A percentile compares a stretch with the other conserved stretches of the same genome.
Conservation (phyloP, 2,329 filamentous ascomycete genomes). For the Nemania sp. region DNA sequence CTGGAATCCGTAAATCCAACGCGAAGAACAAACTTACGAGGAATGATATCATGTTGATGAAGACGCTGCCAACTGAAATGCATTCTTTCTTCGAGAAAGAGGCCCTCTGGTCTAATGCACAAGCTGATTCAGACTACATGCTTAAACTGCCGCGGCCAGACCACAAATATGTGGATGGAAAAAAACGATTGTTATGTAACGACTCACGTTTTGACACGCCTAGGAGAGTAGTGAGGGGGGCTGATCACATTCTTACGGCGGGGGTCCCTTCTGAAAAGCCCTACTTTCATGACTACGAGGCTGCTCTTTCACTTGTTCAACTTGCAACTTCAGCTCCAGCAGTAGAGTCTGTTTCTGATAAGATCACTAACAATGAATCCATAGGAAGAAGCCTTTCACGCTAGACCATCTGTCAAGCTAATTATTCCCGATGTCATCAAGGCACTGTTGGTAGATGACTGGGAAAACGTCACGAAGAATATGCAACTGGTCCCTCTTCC, state of each 20-base stretch:
- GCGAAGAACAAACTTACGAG: not conserved
- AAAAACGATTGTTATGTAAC: constrained; percentile 6
- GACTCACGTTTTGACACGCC: constrained; percentile 19
- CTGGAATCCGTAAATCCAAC: not conserved
- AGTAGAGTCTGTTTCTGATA: not conserved
- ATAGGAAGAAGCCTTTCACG: constrained; percentile 90
- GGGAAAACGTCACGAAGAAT: constrained; percentile 98
- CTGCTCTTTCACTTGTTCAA: constrained; percentile 5
- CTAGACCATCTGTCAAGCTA: constrained; percentile 86
- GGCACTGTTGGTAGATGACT: constrained; percentile 94
- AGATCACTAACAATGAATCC: constrained; percentile 30
- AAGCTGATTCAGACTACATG: constrained; percentile 23
- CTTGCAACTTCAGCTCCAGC: not conserved
- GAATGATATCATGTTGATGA: not conserved
- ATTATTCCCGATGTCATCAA: constrained; percentile 90
- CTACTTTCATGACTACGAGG: constrained; percentile 29
- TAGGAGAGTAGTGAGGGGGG: not conserved
- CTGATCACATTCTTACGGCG: constrained; percentile 29
- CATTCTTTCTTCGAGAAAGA: constrained; percentile 23
- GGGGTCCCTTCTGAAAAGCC: constrained; percentile 40
- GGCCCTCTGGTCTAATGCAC: constrained; percentile 11
- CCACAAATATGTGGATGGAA: constrained; percentile 31
- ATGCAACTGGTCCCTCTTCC: constrained; percentile 89
- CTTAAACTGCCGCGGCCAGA: constrained; percentile 23
- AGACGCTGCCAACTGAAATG: not conserved